phyloP scores from a whole-genome alignment of 352 stramenopile genomes.

The Pythium coloratum region DNA sequence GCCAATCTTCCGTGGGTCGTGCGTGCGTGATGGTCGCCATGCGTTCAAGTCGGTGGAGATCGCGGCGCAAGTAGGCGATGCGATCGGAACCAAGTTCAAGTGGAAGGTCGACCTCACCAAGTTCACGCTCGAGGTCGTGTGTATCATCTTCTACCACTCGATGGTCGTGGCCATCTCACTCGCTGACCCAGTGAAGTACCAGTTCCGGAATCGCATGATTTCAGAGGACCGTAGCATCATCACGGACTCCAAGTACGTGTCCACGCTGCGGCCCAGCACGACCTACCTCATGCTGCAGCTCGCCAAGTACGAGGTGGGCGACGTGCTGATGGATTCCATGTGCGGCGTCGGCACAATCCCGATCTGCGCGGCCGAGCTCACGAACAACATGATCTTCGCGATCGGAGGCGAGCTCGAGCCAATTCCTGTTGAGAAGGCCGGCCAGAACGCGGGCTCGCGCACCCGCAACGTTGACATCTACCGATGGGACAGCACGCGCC shows the following conservation, averaged over 20 bases:
- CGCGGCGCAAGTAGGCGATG: slow-evolving; percentile 57
- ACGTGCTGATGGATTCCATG: slow-evolving; percentile 81
- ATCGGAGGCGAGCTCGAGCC: slow-evolving; percentile 68
- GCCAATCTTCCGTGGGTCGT: slow-evolving; percentile 72
- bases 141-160: slow-evolving; percentile 71
- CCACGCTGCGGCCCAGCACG: slow-evolving; percentile 74
- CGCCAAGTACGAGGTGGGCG: slow-evolving; percentile 49
- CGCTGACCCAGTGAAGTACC: slow-evolving; percentile 49
- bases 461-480: slow-evolving; percentile 48
- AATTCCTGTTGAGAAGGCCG: slow-evolving; percentile 53
- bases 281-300: slow-evolving; percentile 77
- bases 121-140: slow-evolving; percentile 76
- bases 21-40: slow-evolving; percentile 76
- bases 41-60: slow-evolving; percentile 69
- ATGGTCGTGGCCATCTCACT: slow-evolving; percentile 69
- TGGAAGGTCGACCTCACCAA: slow-evolving; percentile 64
- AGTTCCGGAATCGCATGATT: slow-evolving; percentile 68
- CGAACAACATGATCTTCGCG: slow-evolving; percentile 51
- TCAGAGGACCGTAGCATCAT: slow-evolving; percentile 63
- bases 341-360: slow-evolving; percentile 80
- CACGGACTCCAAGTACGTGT: slow-evolving; percentile 68
- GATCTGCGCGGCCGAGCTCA: slow-evolving; percentile 54
- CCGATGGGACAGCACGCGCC: slow-evolving; percentile 60
- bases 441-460: slow-evolving; percentile 42
- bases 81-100: slow-evolving; percentile 53